These are phyloP conservation scores for Teunomyces tritomae DNA, from an alignment of 805 yeast species.

Conservation along the genomic window DNA sequence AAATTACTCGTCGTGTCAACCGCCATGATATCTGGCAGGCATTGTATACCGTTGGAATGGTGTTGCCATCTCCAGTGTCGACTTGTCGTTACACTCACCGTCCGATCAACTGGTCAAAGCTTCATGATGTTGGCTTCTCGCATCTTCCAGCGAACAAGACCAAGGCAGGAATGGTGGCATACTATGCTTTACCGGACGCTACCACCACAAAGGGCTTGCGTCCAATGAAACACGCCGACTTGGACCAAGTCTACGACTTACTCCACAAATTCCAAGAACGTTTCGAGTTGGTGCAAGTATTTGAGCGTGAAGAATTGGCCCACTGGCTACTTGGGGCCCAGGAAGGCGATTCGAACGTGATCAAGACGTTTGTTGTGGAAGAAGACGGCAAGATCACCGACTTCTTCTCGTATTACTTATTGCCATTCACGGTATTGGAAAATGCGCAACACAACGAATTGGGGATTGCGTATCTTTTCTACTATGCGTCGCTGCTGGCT, in stretches of 20 bases:
- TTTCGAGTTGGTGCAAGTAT: constrained; percentile 71
- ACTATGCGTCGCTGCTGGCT: constrained; percentile 74
- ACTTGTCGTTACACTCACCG: constrained; percentile 91
- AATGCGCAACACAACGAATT: constrained; percentile 61
- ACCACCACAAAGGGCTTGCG: constrained; percentile 56
- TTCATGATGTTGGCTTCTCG: constrained; percentile 87
- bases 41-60: constrained; percentile 86
- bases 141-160: constrained; percentile 73
- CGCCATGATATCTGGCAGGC: constrained; percentile 90
- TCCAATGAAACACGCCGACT: constrained; percentile 54
- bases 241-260: constrained; percentile 60
- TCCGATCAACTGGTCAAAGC: constrained; percentile 87
- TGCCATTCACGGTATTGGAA: constrained; percentile 81
- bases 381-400: constrained; percentile 73
- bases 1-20: constrained; percentile 91
- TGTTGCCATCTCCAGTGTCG: constrained; percentile 88
- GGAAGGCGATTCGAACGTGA: constrained; percentile 45
- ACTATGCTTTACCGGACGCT: constrained; percentile 52
- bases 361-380: constrained; percentile 77
- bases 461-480: constrained; percentile 84
- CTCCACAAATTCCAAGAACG: constrained; percentile 61
- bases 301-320: constrained; percentile 62
- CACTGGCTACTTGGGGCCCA: constrained; percentile 77
- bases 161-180: constrained; percentile 61
- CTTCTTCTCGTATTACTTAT: constrained; percentile 82